Evolutionary conservation across 164 flowering plant species (phyloP), one percentile per base, ranked within the genome.

Genomic region (Annona cherimola): DNA sequence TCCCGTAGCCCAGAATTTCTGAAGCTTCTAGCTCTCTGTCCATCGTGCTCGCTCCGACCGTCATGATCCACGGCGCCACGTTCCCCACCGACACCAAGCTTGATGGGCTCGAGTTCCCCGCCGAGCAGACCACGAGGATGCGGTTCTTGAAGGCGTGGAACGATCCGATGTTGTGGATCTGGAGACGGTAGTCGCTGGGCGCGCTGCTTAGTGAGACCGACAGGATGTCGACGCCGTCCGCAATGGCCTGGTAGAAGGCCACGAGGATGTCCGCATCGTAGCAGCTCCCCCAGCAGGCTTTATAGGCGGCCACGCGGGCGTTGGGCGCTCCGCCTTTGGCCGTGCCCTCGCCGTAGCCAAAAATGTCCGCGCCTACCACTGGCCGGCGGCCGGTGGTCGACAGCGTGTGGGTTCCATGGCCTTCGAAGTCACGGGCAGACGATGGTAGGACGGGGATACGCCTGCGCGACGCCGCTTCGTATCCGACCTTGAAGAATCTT

Each of bases 371-470:
- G 4, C 69, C 64, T 16, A 45, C 11, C 16, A 76, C 78, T 42
- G 18, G 60, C 55, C 59, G 62, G 7, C 79, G 75, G 11, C 68
- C 79, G 1, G 75, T 72, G 3, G 75, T 76, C 5, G 79, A 72
- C 5, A 68, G 65, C 39, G 75, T 72, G 75, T 76, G 79, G 20
- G 76, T 63, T 9, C 79, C 79, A 40, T 77, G 79, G 65, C 79
- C 79, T 26, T 69, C 61, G 42, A 1, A 6, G 61, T 77, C 79
- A 7, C 79, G 70, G n/a, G 79, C 19, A 11, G 75, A 69, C 40
- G 0, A 40, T 66, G 71, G 73, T 3, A 40, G 67, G 5, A 2
- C 45, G 3, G 6, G 14, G 59, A 4, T 2, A 9, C 8, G 64
- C 3, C 45, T 3, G 4, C 0, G 8, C 54, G 4, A 20, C 16